A percentile compares a stretch with the other conserved stretches of the same genome.
Evolutionary conservation across 352 stramenopile species (phyloP).

Genomic region (Blastocystis sp.): DNA sequence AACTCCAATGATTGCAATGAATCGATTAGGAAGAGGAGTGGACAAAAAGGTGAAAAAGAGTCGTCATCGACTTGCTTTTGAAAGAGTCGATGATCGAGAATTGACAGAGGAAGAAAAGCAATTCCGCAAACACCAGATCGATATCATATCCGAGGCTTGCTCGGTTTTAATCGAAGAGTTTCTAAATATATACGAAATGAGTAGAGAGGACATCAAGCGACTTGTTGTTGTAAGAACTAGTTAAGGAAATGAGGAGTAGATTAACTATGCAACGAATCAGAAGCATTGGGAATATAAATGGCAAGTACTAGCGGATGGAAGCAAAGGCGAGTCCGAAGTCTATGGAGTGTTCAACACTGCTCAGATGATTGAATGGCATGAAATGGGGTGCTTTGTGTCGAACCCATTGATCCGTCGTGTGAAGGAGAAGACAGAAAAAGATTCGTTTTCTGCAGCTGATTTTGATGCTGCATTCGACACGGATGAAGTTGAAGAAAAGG

Average conservation of each 20-base stretch:
- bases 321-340: background rate
- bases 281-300: constrained; percentile 55
- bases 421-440: background rate
- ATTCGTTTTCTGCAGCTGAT: background rate
- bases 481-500: background rate
- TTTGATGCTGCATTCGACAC: constrained; percentile 37
- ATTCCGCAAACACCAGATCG: background rate
- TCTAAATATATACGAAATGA: constrained; percentile 38
- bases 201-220: background rate
- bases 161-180: constrained; percentile 14
- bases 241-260: background rate
- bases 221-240: background rate
- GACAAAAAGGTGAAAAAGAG: constrained; percentile 1
- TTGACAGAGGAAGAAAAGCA: background rate
- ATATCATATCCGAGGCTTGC: background rate
- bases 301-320: background rate
- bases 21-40: background rate
- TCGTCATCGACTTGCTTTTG: constrained; percentile 16
- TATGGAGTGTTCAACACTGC: constrained; percentile 22
- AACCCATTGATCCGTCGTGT: constrained; percentile 34
- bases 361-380: constrained; percentile 43
- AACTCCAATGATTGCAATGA: background rate
- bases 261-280: constrained; percentile 1
- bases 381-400: constrained; percentile 30
- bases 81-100: background rate